Base-by-base conservation (phyloP, 2,329 filamentous ascomycete genomes). In the Trichoderma sp. region DNA sequence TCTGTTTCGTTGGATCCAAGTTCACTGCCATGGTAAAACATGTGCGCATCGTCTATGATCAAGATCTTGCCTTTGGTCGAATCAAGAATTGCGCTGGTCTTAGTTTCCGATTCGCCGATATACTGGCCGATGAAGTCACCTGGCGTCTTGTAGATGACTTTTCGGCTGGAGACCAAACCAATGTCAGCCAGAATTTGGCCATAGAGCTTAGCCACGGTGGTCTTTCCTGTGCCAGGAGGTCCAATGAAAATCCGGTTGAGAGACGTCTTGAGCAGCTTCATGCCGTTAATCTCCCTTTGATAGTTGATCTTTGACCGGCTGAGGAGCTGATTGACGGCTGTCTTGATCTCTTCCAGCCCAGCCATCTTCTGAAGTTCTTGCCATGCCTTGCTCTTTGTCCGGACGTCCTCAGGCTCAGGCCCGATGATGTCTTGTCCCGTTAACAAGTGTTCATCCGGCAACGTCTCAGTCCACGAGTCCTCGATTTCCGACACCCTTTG, bases 171-270 rank as follows among this genome's bases (percentile, higher is more conserved):
- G 0, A 95, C 83, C 41, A 95, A 89, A 0, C 93, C 93, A 87
- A 95, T 89, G 78, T 95, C 91, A 79, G 93, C 95, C 79, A 90
- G 95, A 0, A 95, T 86, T 77, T 94, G 89, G 3, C 93, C 93
- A 87, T 95, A 93, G 76, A 92, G 93, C 21, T 88, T 85, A 0
- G 94, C 94, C 0, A 86, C 94, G 0, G 91, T 91, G 0, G 93
- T 94, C 79, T 95, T 95, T 0, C 93, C 93, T 0, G 93, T 95
- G 0, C 91, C 92, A 16, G 91, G 91, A 0, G 84, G 84, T 0
- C 93, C 93, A 0, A 89, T 87, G 83, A 94, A 94, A 0, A 94
- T 79, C 77, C 93, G 94, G 76, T 89, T 92, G 80, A 93, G 93
- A 0, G 92, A 91, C 0, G 93, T 86, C 11, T 88, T 79, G 0